Conservation (phyloP, 148 eudicot species). For the Vaccinium vitisidaea region DNA sequence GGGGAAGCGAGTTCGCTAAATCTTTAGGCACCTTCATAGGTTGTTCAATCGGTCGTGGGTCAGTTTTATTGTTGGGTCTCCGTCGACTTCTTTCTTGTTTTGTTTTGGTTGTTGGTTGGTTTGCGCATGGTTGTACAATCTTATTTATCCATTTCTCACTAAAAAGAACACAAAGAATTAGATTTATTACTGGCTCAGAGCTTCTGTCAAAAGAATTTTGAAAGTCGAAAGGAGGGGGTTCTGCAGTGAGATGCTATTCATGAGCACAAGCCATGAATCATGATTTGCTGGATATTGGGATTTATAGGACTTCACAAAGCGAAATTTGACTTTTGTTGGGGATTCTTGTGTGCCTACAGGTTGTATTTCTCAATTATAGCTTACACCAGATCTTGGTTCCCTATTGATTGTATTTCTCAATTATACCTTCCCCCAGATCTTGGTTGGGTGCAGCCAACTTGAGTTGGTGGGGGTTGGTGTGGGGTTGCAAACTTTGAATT, state of each 20-base stretch:
- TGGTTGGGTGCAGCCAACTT: neutral
- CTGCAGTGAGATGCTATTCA: neutral
- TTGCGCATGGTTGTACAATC: too few relatives aligned
- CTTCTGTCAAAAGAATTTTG: neutral
- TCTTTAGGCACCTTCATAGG: too few relatives aligned
- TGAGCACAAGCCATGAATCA: neutral
- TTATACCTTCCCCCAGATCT: neutral
- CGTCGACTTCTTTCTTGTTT: too few relatives aligned
- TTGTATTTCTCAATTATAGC: neutral
- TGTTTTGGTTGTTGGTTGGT: too few relatives aligned
- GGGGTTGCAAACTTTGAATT: constrained; percentile 3
- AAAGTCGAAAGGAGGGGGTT: neutral
- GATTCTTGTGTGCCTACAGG: neutral
- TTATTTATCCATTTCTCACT: too few relatives aligned
- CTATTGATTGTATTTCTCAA: neutral
- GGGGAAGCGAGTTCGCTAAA: too few relatives aligned
- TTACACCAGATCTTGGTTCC: neutral
- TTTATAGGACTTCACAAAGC: neutral
- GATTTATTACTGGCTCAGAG: neutral
- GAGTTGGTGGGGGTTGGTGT: neutral
- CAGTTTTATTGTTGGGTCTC: too few relatives aligned
- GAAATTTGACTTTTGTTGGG: neutral
- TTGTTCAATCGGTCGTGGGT: too few relatives aligned
- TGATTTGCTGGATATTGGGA: neutral
- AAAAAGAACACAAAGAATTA: neutral